These are phyloP conservation scores for Kazachstania taianensis DNA, from an alignment of 805 yeast genomes.

Conservation along the genomic window DNA sequence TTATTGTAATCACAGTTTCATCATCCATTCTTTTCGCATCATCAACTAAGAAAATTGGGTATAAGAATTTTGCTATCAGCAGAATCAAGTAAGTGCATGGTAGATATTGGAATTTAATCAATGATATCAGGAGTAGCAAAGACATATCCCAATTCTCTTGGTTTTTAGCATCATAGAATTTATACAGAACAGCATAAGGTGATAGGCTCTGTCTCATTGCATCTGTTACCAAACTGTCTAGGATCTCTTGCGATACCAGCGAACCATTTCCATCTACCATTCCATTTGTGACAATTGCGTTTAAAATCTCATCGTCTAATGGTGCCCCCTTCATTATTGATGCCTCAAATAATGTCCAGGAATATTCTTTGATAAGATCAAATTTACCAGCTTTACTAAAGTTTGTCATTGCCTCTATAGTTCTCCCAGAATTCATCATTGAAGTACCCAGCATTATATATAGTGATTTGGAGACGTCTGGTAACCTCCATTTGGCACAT, in stretches of 20 bases:
- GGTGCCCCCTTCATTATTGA: constrained; percentile 42
- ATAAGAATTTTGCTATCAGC: constrained; percentile 20
- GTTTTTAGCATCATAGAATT: constrained; percentile 33
- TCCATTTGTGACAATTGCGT: constrained; percentile 37
- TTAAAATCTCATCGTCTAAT: constrained; percentile 46
- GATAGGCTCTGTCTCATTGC: constrained; percentile 57
- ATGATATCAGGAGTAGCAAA: constrained; percentile 13
- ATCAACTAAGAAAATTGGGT: constrained; percentile 20
- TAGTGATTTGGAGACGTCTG: constrained; percentile 46
- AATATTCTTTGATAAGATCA: constrained; percentile 38
- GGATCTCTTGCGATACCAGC: constrained; percentile 18
- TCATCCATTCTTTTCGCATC: constrained; percentile 16
- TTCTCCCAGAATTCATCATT: constrained; percentile 42
- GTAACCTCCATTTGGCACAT: constrained; percentile 56
- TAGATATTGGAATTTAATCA: constrained; percentile 22
- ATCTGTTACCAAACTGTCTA: constrained; percentile 36
- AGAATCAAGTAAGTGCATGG: constrained; percentile 23
- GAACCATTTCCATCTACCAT: constrained; percentile 9
- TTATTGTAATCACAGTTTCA: constrained; percentile 13
- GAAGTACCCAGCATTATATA: constrained; percentile 41
- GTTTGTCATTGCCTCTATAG: constrained; percentile 54
- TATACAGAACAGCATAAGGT: constrained; percentile 57
- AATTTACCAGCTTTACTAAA: constrained; percentile 54
- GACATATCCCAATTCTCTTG: constrained; percentile 20
- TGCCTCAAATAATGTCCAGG: constrained; percentile 57